Conservation (phyloP, 2,329 filamentous ascomycete genomes). For the Nannizziopsis barbatae region DNA sequence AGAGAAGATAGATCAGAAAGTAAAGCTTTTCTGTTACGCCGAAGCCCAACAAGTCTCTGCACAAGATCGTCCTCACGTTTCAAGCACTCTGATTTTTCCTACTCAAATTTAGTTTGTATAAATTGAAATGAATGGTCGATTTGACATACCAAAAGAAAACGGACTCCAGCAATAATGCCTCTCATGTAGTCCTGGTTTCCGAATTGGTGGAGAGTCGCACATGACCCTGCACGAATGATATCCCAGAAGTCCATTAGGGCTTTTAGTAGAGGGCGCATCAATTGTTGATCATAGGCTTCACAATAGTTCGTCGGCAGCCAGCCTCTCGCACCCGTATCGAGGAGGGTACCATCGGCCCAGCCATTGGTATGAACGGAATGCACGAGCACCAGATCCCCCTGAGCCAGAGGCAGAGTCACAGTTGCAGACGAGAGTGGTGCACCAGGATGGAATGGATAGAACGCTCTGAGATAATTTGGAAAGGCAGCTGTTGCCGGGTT, state of each 20-base stretch:
- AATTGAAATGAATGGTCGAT: not conserved
- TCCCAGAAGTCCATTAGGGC: slow-evolving; percentile 90
- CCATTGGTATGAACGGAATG: slow-evolving; percentile 97
- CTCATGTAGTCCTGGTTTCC: slow-evolving; percentile 89
- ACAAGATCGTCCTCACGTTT: slow-evolving; percentile 69
- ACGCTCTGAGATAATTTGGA: slow-evolving; percentile 88
- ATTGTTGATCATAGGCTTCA: slow-evolving; percentile 80
- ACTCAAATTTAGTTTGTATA: slow-evolving; percentile 18
- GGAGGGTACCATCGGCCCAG: slow-evolving; percentile 90
- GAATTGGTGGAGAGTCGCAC: slow-evolving; percentile 67
- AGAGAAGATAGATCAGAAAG: slow-evolving; percentile 80
- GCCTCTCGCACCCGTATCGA: slow-evolving; percentile 74
- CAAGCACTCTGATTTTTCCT: slow-evolving; percentile 83
- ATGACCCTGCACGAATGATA: slow-evolving; percentile 63
- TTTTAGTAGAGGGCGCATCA: slow-evolving; percentile 73
- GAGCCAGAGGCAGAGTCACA: slow-evolving; percentile 75
- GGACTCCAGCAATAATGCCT: slow-evolving; percentile 83
- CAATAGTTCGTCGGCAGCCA: slow-evolving; percentile 99
- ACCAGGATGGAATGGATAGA: slow-evolving; percentile 80
- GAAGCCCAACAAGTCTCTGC: slow-evolving; percentile 61
- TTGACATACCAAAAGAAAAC: slow-evolving; percentile 67
- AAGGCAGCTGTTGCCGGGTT: slow-evolving; percentile 54
- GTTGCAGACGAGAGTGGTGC: slow-evolving; percentile 69
- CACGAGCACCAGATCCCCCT: slow-evolving; percentile 84
- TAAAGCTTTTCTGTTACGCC: slow-evolving; percentile 72